Evolutionary conservation across 2,329 filamentous ascomycete species (phyloP), one percentile per base, ranked within the genome.

Genomic region (Pseudofabraea citricarpa): DNA sequence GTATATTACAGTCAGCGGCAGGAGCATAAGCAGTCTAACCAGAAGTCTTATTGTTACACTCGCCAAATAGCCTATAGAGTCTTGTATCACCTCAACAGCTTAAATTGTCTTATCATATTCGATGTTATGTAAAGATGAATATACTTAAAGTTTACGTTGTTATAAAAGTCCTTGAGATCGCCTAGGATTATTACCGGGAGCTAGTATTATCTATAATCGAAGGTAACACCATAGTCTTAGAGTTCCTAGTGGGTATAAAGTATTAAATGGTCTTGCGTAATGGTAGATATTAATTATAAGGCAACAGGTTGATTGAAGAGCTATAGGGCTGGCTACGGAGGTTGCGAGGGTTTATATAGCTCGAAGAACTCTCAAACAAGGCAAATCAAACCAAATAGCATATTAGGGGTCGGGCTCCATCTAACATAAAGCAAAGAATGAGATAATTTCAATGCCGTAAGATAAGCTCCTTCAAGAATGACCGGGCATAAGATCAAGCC

Each of bases 91-190:
- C n/a, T n/a, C n/a, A n/a, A n/a, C n/a, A n/a, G 43, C 18, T 19
- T 5, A 27, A 45, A 13, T 15, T 42, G 7, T 45, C 43, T 40
- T 45, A 36, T 36, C 16, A 40, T 20, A 21, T 45, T 26, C 46
- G 43, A 24, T 36, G 35, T 18, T 40, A 21, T 20, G 31, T 40
- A 4, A 20, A 41, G 18, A 36, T 31, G 4, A 4, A 45, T 43
- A 20, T 33, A 13, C 43, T 48, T 24, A 39, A 48, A 29, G 24
- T 45, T 1, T 48, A 43, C 21, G 43, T 36, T 27, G 40, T 48
- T 39, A 33, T 36, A 19, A 45, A 45, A 43, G 46, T 43, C 19
- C 32, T 48, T 20, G 29, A 48, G 36, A 45, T 48, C 19, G 43
- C 20, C 15, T 48, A 23, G 38, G 40, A 21, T 31, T 29, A 29